A percentile compares a stretch with the other conserved stretches of the same genome.
phyloP scores from a whole-genome alignment of 495 filamentous ascomycete genomes.

The Podospora comata region DNA sequence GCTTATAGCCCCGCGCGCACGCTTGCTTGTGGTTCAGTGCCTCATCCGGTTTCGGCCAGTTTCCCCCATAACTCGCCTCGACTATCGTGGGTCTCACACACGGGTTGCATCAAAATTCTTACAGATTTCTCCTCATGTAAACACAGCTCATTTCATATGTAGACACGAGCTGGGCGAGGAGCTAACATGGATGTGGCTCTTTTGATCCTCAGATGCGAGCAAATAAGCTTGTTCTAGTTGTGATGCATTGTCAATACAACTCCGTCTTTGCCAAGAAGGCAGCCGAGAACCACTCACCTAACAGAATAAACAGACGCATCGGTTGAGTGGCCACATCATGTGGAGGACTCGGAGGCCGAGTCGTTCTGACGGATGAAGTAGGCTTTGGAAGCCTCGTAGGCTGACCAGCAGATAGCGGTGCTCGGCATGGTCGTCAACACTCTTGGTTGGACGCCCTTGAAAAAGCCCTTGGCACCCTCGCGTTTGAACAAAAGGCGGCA shows the following conservation, averaged over 20 bases:
- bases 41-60: not conserved
- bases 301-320: not conserved
- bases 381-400: constrained; percentile 57
- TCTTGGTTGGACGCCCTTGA: constrained; percentile 84
- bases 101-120: not conserved
- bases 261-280: not conserved
- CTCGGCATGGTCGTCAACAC: constrained; percentile 97
- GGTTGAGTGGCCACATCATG: not conserved
- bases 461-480: constrained; percentile 84
- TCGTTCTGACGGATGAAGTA: constrained; percentile 56
- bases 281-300: not conserved
- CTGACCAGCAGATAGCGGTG: constrained; percentile 97
- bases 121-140: not conserved
- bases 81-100: not conserved
- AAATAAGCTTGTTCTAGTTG: not conserved
- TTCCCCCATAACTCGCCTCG: constrained; percentile 5
- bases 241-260: not conserved
- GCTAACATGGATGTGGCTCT: not conserved
- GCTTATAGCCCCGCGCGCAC: not conserved
- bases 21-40: not conserved
- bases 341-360: constrained; percentile 5
- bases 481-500: constrained; percentile 77
- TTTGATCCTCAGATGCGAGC: not conserved
- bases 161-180: not conserved
- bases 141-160: not conserved